Evolutionary conservation across 225 moss, liverwort and hornwort genomes (phyloP), one percentile per base, ranked within the genome.

Genomic region (Marchantia polymorpha): DNA sequence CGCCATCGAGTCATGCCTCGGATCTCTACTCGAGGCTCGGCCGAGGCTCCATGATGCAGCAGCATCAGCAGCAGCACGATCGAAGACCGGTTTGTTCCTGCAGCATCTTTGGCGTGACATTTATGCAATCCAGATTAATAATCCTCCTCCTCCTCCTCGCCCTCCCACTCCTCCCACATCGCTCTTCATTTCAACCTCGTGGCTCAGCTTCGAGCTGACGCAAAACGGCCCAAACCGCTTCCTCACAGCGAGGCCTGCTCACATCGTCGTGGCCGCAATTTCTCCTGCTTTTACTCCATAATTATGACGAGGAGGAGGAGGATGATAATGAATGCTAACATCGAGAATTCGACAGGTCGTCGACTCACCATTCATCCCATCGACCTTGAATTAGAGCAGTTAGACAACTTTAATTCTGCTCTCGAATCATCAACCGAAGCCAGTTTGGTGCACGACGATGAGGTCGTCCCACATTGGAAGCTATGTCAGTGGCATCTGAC

Each of bases 31-130:
- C 56, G 14, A 1, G 19, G 19, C 1, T 19, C 5, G 39, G 39
- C 39, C 39, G 39, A 49, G 22, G 52, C 26, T 49, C 12, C 25
- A 20, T 12, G n/a, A n/a, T n/a, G 39, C 39, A 49, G 23, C 49
- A 49, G 72, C 72, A 72, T n/a, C n/a, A n/a, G 39, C 39, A 49
- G 23, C 49, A 49, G 72, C 72, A 72, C 49, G 72, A 49, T 15
- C 6, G 48, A 72, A 49, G 52, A 72, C 52, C 49, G 72, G 72
- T 72, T 49, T 72, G 72, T 72, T 22, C 70, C 70, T 39, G 8
- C 65, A 65, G 25, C 26, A 19, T 12, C 65, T 65, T 26, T 26
- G 26, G 10, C 65, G 17, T 19, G 20, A n/a, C 22, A 19, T 3
- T 63, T 63, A 7, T 59, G 14, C 0, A 19, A 59, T 59, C 59